Evolutionary conservation across 2,329 filamentous ascomycete species (phyloP), one percentile per base, ranked within the genome.

Genomic region (Phoma sp.): DNA sequence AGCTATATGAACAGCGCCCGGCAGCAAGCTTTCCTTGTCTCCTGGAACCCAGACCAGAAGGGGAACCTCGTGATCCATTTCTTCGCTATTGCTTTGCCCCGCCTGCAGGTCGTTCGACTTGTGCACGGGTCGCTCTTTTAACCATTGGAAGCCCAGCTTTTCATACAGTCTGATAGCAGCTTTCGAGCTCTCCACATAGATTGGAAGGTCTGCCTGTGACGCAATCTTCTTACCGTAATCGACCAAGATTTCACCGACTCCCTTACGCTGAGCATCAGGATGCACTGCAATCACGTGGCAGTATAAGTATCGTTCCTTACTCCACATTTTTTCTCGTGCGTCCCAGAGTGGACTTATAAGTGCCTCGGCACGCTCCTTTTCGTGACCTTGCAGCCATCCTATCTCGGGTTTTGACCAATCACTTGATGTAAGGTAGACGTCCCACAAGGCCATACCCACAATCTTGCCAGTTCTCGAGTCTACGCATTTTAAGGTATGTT

Each of bases 401-500:
- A 81, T 74, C 32, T 79, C 78, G 2, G 74, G 73, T 52, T 77
- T 77, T 47, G 71, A 70, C 57, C 79, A 74, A 59, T 81, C 78
- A 53, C 78, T 77, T 5, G 73, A 69, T 7, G 70, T 68, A 23
- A 79, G 52, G 58, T 78, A 79, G 5, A 78, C 68, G 52, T 82
- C 78, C 59, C 74, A 77, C 14, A 82, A 71, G 2, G 73, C 78
- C 76, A 82, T 81, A 43, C 79, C 80, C 22, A 80, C 70, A 32
- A 81, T 75, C 27, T 77, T 72, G 11, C 75, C 74, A 0, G 73
- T 78, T 3, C 71, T 70, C 6, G 71, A 74, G 58, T 82, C 79
- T 24, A 81, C 69, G 42, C 75, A 79, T 66, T 82, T 82, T 55
- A 77, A 68, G 4, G 79, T 82, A 63, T 81, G 79, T 52, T 81